These are phyloP conservation scores for Fraxinus dipetala DNA, from an alignment of 305 asterid species.

Conservation along the genomic window DNA sequence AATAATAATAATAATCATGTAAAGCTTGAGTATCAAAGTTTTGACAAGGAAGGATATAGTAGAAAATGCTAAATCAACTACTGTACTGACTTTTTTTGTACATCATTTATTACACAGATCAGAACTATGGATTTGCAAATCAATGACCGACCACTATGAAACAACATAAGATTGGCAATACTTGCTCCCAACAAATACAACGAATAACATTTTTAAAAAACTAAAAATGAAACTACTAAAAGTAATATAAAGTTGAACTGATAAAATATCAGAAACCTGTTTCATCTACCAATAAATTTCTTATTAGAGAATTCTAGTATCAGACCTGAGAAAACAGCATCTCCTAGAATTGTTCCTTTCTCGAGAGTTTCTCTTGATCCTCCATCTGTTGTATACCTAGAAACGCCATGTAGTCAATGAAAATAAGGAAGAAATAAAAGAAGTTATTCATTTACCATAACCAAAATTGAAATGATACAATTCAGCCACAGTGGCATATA, in stretches of 20 bases:
- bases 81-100: not conserved
- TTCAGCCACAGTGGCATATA: not conserved
- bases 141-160: not conserved
- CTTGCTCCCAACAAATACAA: conserved; percentile 4
- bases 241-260: conserved; percentile 12
- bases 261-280: conserved; percentile 17
- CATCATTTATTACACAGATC: not conserved
- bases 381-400: conserved; percentile 95
- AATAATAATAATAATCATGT: not conserved
- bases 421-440: conserved; percentile 6
- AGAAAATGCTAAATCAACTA: not conserved
- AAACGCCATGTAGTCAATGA: conserved; percentile 21
- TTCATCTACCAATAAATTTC: not conserved
- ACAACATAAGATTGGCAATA: conserved; percentile 14
- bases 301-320: conserved; percentile 6
- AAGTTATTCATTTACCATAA: not conserved
- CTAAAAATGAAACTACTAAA: not conserved
- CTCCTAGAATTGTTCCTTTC: conserved; percentile 83
- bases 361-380: conserved; percentile 72
- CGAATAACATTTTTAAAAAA: conserved; percentile 3
- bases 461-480: conserved; percentile 13
- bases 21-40: not conserved
- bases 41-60: not conserved
- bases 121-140: not conserved
- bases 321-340: conserved; percentile 77